phyloP scores from a whole-genome alignment of 2,329 filamentous ascomycete genomes.

The Cladophialophora exuberans region DNA sequence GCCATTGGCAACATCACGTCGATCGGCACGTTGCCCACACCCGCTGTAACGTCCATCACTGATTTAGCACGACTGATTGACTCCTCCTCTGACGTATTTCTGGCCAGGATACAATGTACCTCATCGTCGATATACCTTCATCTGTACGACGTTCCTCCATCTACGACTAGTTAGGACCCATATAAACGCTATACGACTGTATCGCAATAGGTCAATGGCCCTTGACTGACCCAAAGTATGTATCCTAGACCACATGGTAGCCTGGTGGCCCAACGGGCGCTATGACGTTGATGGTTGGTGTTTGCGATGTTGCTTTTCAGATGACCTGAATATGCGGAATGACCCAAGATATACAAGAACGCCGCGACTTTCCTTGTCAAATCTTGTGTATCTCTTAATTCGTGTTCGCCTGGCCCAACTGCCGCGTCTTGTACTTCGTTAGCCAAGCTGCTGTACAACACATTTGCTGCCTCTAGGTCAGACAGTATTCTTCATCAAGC shows the following conservation, averaged over 20 bases:
- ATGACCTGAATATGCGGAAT: neutral
- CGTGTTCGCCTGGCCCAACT: neutral
- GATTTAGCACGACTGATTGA: constrained; percentile 3
- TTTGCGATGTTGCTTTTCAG: neutral
- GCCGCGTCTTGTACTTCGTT: neutral
- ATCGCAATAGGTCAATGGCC: neutral
- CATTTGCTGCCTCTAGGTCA: neutral
- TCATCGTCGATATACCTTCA: neutral
- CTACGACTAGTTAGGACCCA: no score
- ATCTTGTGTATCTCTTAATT: constrained; percentile 4
- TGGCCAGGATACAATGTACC: neutral
- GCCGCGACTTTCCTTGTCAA: constrained; percentile 14
- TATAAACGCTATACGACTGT: neutral
- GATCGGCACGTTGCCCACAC: neutral
- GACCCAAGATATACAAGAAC: constrained; percentile 16
- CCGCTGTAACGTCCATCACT: neutral
- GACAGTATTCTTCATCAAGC: neutral
- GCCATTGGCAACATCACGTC: neutral
- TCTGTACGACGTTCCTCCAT: no score
- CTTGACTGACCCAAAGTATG: neutral
- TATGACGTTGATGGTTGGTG: constrained; percentile 11
- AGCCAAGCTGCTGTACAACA: neutral
- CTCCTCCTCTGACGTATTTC: neutral
- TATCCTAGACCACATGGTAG: neutral
- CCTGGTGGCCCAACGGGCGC: neutral